phyloP scores from a whole-genome alignment of 2,329 filamentous ascomycete genomes.

The Neofusicoccum ribis region DNA sequence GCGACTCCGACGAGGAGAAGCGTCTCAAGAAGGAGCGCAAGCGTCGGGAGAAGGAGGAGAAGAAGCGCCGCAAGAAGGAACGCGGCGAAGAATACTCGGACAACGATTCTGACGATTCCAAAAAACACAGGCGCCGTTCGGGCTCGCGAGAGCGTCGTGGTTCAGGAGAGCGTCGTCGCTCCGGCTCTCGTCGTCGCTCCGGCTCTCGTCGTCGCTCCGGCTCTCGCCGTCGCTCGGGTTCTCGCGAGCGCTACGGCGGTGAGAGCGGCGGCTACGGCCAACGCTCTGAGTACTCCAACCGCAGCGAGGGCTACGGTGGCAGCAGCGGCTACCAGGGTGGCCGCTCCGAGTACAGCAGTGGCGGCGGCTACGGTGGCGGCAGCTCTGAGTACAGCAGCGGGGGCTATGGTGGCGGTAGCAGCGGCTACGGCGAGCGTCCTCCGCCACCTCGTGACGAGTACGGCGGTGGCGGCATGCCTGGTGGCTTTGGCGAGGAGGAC shows the following conservation, averaged over 20 bases:
- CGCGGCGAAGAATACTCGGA: slow-evolving; percentile 2
- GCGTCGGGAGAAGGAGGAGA: slow-evolving; percentile 44
- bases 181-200: neutral
- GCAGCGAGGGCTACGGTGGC: slow-evolving; percentile 21
- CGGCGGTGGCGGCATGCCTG: slow-evolving; percentile 15
- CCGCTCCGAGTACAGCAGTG: neutral
- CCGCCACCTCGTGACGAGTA: neutral
- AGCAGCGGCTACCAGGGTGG: slow-evolving; percentile 21
- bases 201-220: neutral
- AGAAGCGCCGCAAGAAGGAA: slow-evolving; percentile 40
- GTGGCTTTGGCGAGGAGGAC: slow-evolving; percentile 17
- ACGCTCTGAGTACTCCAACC: neutral
- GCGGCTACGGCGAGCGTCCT: slow-evolving; percentile 20
- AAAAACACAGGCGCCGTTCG: slow-evolving; percentile 17
- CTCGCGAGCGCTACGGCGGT: slow-evolving; percentile 15
- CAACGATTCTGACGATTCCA: neutral
- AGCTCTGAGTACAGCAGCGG: slow-evolving; percentile 6
- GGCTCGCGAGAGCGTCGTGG: slow-evolving; percentile 19
- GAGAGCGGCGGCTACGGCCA: slow-evolving; percentile 18
- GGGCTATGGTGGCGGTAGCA: slow-evolving; percentile 23
- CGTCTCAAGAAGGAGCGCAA: slow-evolving; percentile 35
- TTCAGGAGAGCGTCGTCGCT: slow-evolving; percentile 12
- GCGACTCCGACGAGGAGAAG: slow-evolving; percentile 30
- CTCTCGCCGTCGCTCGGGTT: neutral
- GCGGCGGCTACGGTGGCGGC: slow-evolving; percentile 16